Percentiles rank a stretch among this genome's conserved stretches.
Evolutionary conservation across 495 filamentous ascomycete species (phyloP).

Genomic region (Penicillium ucsense): DNA sequence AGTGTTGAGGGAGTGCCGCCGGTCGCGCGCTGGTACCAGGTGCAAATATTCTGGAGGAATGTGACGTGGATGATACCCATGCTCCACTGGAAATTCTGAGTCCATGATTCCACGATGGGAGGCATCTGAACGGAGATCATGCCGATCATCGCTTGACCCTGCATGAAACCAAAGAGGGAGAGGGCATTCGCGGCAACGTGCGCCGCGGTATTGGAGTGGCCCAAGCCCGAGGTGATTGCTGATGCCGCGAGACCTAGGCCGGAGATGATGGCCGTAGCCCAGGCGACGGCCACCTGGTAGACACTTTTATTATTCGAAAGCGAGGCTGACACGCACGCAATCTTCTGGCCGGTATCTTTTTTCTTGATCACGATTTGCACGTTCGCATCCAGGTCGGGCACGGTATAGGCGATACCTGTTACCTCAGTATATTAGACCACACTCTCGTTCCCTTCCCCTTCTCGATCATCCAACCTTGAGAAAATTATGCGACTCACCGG

Average conservation of each 20-base stretch:
- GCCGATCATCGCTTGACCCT: slow-evolving; percentile 91
- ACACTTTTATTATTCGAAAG: slow-evolving; percentile 93
- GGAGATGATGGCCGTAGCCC: slow-evolving; percentile 79
- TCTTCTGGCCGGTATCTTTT: slow-evolving; percentile 46
- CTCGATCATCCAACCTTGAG: too few species aligned
- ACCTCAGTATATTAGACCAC: neutral
- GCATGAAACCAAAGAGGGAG: slow-evolving; percentile 91
- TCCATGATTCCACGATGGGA: slow-evolving; percentile 87
- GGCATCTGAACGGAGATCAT: slow-evolving; percentile 78
- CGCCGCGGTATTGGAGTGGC: slow-evolving; percentile 92
- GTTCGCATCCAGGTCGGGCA: slow-evolving; percentile 89
- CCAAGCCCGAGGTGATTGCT: slow-evolving; percentile 70
- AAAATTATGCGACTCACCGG: slow-evolving; percentile 23
- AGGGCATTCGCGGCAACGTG: slow-evolving; percentile 90
- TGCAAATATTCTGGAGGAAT: slow-evolving; percentile 81
- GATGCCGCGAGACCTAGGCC: slow-evolving; percentile 75
- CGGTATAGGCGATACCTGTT: slow-evolving; percentile 61
- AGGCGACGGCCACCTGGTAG: slow-evolving; percentile 78
- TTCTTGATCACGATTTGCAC: slow-evolving; percentile 72
- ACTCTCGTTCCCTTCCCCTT: neutral
- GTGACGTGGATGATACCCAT: slow-evolving; percentile 89
- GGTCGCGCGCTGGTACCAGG: slow-evolving; percentile 94
- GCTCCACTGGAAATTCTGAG: slow-evolving; percentile 96
- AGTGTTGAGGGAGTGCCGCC: slow-evolving; percentile 79
- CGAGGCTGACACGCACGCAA: slow-evolving; percentile 82